phyloP scores from a whole-genome alignment of 257 asterid genomes.

The Rehmannia glutinosa region DNA sequence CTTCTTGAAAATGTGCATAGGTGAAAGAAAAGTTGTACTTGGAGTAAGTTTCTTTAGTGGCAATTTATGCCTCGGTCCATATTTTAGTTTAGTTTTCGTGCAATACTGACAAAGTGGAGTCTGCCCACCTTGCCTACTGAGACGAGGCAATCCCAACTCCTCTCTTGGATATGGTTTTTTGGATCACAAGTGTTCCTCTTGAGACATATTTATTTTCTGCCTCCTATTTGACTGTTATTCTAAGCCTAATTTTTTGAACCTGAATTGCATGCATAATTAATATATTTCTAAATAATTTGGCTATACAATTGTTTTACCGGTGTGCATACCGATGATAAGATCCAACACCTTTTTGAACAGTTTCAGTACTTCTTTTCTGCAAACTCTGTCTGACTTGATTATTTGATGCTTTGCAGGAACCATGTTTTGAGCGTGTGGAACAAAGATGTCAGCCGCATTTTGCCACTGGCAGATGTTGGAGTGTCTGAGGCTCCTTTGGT shows the following conservation, averaged over 20 bases:
- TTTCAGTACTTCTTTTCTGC: not conserved
- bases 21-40: conserved; percentile 3
- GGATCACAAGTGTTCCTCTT: conserved; percentile 3
- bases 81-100: conserved; percentile 6
- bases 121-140: not conserved
- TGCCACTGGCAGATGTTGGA: conserved; percentile 77
- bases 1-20: not conserved
- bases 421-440: conserved; percentile 82
- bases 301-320: not conserved
- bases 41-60: conserved; percentile 1
- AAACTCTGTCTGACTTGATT: conserved; percentile 22
- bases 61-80: not conserved
- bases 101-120: conserved; percentile 5
- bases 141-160: conserved; percentile 4
- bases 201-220: conserved; percentile 8
- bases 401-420: conserved; percentile 61
- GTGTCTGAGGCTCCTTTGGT: conserved; percentile 47
- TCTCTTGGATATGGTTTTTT: not conserved
- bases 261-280: not conserved
- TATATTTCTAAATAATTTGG: not conserved
- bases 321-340: conserved; percentile 3
- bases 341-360: not conserved
- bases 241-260: not conserved
- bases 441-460: conserved; percentile 84
- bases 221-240: conserved; percentile 5